Conservation (phyloP, 306 rosid species). For the Quillaja saponaria region DNA sequence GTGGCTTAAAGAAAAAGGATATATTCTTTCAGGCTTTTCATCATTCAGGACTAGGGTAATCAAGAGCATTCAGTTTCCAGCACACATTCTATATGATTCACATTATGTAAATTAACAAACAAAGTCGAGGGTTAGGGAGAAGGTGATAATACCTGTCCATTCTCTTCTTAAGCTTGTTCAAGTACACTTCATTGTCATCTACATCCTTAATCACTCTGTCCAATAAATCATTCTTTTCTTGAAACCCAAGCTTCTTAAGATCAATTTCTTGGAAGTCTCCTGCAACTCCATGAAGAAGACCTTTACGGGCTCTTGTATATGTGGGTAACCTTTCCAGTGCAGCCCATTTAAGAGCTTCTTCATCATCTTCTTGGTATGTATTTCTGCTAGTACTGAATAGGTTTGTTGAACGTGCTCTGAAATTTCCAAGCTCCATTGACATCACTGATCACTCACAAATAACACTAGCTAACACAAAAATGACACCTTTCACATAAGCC, state of each 20-base stretch:
- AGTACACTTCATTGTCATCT: slow-evolving; percentile 23
- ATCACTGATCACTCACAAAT: background rate
- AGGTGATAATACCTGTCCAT: slow-evolving; percentile 6
- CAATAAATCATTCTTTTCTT: slow-evolving; percentile 22
- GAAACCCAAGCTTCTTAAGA: slow-evolving; percentile 23
- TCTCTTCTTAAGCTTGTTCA: slow-evolving; percentile 31
- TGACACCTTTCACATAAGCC: background rate
- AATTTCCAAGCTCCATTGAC: slow-evolving; percentile 10
- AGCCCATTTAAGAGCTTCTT: slow-evolving; percentile 31
- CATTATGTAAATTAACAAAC: too few species aligned
- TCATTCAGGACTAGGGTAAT: too few species aligned
- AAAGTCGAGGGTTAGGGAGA: too few species aligned
- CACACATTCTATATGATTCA: too few species aligned
- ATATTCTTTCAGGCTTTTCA: too few species aligned
- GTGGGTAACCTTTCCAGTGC: slow-evolving; percentile 31
- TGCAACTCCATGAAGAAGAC: slow-evolving; percentile 26
- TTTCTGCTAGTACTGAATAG: background rate
- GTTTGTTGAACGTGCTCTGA: background rate
- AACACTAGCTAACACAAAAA: background rate
- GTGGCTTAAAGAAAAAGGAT: too few species aligned
- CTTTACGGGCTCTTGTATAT: slow-evolving; percentile 22
- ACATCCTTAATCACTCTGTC: slow-evolving; percentile 16
- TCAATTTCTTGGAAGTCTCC: slow-evolving; percentile 19
- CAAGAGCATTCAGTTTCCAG: too few species aligned
- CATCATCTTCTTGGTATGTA: slow-evolving; percentile 1